A percentile compares a stretch with the other conserved stretches of the same genome.
These are phyloP conservation scores for Rhododendron kiyosumense DNA, from an alignment of 148 eudicot genomes.

Conservation along the genomic window DNA sequence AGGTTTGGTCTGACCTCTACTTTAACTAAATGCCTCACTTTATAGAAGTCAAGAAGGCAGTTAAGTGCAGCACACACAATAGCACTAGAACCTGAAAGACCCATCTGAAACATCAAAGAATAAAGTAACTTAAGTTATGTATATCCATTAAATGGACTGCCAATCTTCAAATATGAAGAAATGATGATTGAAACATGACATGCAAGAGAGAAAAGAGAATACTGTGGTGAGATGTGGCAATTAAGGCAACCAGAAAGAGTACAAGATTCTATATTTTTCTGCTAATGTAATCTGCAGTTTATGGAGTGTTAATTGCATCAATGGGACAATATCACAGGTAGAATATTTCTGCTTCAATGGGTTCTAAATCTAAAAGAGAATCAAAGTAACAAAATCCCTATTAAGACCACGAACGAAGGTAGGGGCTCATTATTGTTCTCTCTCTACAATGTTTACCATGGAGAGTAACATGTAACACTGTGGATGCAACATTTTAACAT, in stretches of 20 bases:
- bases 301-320: neutral
- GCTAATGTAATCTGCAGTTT: neutral
- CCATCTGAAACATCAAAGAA: conserved; percentile 49
- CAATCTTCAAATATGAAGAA: neutral
- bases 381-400: neutral
- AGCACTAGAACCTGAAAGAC: conserved; percentile 95
- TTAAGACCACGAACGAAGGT: neutral
- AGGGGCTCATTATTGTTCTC: neutral
- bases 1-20: conserved; percentile 82
- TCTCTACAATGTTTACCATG: neutral
- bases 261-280: neutral
- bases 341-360: neutral
- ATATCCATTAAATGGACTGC: neutral
- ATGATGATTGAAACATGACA: neutral
- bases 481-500: neutral
- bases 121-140: conserved; percentile 6
- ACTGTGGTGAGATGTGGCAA: neutral
- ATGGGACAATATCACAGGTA: neutral
- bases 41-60: conserved; percentile 87
- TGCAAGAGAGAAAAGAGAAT: neutral
- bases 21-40: conserved; percentile 66
- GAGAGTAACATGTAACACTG: neutral
- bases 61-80: conserved; percentile 94
- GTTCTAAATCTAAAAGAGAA: neutral
- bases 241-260: neutral